Conservation (phyloP, 2,329 filamentous ascomycete species). For the Zasmidium angulare region DNA sequence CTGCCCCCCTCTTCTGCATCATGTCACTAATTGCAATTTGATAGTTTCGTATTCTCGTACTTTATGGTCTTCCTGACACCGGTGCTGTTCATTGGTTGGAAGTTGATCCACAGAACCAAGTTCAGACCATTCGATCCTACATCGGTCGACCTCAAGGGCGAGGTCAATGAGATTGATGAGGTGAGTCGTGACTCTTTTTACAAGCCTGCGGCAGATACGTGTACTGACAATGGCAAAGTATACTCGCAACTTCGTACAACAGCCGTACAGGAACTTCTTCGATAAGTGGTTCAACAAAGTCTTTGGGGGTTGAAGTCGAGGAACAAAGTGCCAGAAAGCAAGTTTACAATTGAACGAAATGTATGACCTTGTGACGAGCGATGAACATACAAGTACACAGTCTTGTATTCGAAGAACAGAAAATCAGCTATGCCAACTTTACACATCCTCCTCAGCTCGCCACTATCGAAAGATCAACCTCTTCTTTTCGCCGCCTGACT, state of each 20-base stretch:
- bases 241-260: slow-evolving; percentile 22
- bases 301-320: slow-evolving; percentile 35
- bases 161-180: slow-evolving; percentile 60
- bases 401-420: too few species aligned
- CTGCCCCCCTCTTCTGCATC: too few species aligned
- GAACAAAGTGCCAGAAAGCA: too few species aligned
- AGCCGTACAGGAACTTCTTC: slow-evolving; percentile 33
- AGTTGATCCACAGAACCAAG: slow-evolving; percentile 64
- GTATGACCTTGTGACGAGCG: too few species aligned
- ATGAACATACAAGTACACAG: too few species aligned
- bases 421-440: too few species aligned
- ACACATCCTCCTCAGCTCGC: too few species aligned
- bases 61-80: slow-evolving; percentile 72
- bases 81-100: slow-evolving; percentile 68
- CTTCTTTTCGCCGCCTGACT: background rate
- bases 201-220: slow-evolving; percentile 29
- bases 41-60: slow-evolving; percentile 75
- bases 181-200: slow-evolving; percentile 46
- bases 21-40: too few species aligned
- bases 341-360: too few species aligned
- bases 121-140: slow-evolving; percentile 49
- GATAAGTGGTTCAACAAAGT: slow-evolving; percentile 47
- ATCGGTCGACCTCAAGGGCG: slow-evolving; percentile 63
- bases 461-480: background rate
- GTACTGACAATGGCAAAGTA: slow-evolving; percentile 15